Evolutionary conservation across 441 rosid species (phyloP).

Genomic region (Syzygium syzygioides): DNA sequence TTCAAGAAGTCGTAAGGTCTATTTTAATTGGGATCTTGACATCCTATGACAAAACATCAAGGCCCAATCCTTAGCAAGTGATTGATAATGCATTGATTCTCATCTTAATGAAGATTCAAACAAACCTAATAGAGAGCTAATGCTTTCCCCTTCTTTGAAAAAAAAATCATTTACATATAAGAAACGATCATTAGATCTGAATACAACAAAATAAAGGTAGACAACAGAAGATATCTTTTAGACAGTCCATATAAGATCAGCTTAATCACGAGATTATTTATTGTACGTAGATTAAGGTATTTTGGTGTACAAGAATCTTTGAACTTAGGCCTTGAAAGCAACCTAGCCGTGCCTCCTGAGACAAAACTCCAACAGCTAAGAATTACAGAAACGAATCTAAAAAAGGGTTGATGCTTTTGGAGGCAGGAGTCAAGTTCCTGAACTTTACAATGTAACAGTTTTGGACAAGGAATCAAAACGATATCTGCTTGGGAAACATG

Average conservation of each 20-base stretch:
- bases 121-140: background rate
- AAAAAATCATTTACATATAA: background rate
- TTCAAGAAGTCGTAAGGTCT: background rate
- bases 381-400: background rate
- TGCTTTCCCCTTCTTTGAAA: background rate
- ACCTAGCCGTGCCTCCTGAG: background rate
- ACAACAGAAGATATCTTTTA: background rate
- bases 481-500: background rate
- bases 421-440: background rate
- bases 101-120: background rate
- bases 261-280: background rate
- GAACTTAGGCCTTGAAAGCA: background rate
- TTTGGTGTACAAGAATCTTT: background rate
- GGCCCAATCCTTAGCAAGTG: background rate
- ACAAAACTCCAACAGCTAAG: background rate
- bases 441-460: background rate
- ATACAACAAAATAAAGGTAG: background rate
- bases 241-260: background rate
- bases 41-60: background rate
- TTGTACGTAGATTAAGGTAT: background rate
- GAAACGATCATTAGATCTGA: background rate
- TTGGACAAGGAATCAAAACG: background rate
- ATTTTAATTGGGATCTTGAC: background rate
- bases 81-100: background rate
- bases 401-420: background rate